Evolutionary conservation across 225 moss, liverwort and hornwort genomes (phyloP).

Genomic region (Physcomitrellopsis africana): DNA sequence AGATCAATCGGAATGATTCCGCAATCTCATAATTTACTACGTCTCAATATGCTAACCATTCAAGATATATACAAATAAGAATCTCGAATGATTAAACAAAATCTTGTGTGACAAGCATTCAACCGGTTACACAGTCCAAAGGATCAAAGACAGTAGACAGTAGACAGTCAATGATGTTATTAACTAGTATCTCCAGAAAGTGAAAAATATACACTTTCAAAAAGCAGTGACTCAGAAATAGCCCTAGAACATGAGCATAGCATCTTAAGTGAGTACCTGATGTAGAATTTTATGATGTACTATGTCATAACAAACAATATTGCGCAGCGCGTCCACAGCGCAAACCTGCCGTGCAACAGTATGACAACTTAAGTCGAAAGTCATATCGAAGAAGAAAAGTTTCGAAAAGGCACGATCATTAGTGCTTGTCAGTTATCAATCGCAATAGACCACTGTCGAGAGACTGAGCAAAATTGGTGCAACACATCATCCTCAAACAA

Average conservation of each 20-base stretch:
- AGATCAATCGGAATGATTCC: not conserved
- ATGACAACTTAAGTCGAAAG: not conserved
- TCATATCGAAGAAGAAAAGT: not conserved
- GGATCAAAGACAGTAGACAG: not conserved
- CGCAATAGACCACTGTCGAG: not conserved
- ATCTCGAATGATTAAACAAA: too few species aligned
- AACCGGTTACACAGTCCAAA: not conserved
- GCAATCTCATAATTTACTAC: not conserved
- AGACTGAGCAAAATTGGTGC: not conserved
- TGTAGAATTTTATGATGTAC: not conserved
- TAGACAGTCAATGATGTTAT: not conserved
- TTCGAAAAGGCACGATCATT: not conserved
- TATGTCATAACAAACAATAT: slow-evolving; percentile 62
- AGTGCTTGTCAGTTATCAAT: not conserved
- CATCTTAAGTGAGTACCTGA: slow-evolving; percentile 11
- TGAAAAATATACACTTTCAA: not conserved
- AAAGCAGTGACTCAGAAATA: not conserved
- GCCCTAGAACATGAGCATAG: not conserved
- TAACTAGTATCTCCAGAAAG: not conserved
- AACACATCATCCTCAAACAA: not conserved
- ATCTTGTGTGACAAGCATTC: not conserved
- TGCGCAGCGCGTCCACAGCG: slow-evolving; percentile 63
- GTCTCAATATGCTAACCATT: not conserved
- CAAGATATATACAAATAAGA: too few species aligned
- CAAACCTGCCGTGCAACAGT: slow-evolving; percentile 55